These are phyloP conservation scores for Santalum album DNA, from an alignment of 164 flowering plant species.

Conservation along the genomic window DNA sequence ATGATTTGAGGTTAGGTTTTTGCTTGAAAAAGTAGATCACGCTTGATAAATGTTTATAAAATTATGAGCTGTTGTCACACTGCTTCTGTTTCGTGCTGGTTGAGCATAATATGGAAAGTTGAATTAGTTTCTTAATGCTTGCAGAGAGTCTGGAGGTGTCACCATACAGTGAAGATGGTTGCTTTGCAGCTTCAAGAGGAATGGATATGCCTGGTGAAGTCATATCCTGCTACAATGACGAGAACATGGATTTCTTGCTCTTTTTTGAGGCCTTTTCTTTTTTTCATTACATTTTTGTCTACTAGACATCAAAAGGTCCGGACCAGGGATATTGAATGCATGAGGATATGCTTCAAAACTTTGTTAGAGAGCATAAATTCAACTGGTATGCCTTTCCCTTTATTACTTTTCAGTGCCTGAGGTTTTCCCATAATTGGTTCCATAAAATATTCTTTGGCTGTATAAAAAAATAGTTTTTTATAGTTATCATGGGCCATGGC, in stretches of 20 bases:
- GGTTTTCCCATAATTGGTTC: neutral
- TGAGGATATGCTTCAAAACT: slow-evolving; percentile 52
- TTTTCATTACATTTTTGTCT: slow-evolving; percentile 41
- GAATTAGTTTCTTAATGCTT: slow-evolving; percentile 9
- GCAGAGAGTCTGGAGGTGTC: slow-evolving; percentile 91
- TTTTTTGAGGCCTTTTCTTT: slow-evolving; percentile 79
- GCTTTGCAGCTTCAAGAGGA: slow-evolving; percentile 47
- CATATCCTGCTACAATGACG: slow-evolving; percentile 16
- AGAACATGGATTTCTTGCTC: slow-evolving; percentile 42
- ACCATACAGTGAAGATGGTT: slow-evolving; percentile 31
- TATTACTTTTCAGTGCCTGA: neutral
- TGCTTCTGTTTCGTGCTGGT: no score
- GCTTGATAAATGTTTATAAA: no score
- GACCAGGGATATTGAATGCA: slow-evolving; percentile 31
- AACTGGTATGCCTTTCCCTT: slow-evolving; percentile 35
- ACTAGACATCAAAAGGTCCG: slow-evolving; percentile 23
- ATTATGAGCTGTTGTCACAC: no score
- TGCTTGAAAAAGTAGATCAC: no score
- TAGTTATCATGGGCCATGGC: no score
- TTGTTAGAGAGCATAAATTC: slow-evolving; percentile 68
- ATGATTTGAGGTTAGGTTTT: no score
- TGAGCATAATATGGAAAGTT: no score
- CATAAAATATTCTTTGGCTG: no score
- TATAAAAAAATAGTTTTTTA: no score
- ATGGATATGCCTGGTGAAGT: slow-evolving; percentile 38